These are phyloP conservation scores for Musa troglodytarum DNA, from an alignment of 176 grass and related monocot genomes.

Conservation along the genomic window DNA sequence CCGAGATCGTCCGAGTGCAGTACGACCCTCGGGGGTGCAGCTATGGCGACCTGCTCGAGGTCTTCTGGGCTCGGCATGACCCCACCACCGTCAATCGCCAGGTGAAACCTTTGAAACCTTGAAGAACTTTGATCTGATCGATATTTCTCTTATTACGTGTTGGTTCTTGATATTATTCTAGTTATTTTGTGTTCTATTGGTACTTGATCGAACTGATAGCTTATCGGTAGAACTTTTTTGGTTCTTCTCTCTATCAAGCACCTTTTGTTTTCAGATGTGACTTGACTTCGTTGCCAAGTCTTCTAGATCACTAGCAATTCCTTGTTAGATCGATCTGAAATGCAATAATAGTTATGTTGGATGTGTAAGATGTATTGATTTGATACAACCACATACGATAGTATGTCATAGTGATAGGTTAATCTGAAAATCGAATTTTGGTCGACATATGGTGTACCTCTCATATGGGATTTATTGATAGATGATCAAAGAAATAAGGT, in stretches of 20 bases:
- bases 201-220: background rate
- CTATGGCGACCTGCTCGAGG: conserved; percentile 68
- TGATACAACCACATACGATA: background rate
- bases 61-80: conserved; percentile 75
- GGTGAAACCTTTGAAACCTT: conserved; percentile 24
- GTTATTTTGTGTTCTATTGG: background rate
- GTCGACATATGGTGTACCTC: too few relatives aligned
- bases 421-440: background rate
- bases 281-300: background rate
- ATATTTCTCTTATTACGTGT: background rate
- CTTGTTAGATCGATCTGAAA: too few relatives aligned
- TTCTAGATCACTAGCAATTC: background rate
- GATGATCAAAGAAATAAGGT: too few relatives aligned
- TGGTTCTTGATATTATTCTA: background rate
- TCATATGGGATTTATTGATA: too few relatives aligned
- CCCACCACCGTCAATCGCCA: conserved; percentile 82
- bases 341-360: background rate
- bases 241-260: background rate
- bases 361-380: background rate
- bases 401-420: too few relatives aligned
- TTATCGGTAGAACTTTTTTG: too few relatives aligned
- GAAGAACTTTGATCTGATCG: background rate
- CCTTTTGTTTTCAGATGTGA: background rate
- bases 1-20: conserved; percentile 89
- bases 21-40: conserved; percentile 68